phyloP scores from a whole-genome alignment of 208 protist genomes.

The Leishmania mexicana region DNA sequence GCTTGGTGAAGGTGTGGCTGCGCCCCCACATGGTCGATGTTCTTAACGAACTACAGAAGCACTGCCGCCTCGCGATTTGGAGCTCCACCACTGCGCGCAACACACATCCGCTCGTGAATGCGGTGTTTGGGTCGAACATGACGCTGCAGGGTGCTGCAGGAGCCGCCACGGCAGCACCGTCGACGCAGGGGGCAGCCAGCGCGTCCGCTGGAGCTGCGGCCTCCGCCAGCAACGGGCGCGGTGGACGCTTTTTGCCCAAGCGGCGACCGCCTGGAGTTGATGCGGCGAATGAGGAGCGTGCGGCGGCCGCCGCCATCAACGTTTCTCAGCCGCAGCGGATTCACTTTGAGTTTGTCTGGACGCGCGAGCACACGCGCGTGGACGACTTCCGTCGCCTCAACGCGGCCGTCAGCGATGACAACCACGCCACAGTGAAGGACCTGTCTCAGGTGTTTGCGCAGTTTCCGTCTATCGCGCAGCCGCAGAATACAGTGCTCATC shows the following conservation, averaged over 20 bases:
- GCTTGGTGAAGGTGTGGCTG: constrained; percentile 81
- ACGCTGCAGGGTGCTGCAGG: background rate
- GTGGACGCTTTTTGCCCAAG: constrained; percentile 21
- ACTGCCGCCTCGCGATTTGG: constrained; percentile 87
- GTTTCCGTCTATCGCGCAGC: constrained; percentile 65
- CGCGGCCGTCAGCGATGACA: constrained; percentile 57
- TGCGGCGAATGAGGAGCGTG: background rate
- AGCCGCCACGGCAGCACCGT: too few relatives aligned
- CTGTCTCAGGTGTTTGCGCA: constrained; percentile 57
- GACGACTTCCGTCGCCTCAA: constrained; percentile 81
- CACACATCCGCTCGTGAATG: constrained; percentile 77
- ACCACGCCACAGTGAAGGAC: constrained; percentile 87
- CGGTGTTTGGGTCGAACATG: constrained; percentile 51
- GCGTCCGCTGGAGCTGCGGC: background rate
- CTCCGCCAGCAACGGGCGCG: background rate
- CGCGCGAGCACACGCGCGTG: constrained; percentile 79
- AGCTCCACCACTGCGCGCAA: constrained; percentile 88
- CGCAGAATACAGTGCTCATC: constrained; percentile 80
- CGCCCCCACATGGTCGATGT: constrained; percentile 69
- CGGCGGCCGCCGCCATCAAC: background rate
- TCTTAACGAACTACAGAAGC: constrained; percentile 60
- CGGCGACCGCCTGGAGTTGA: background rate
- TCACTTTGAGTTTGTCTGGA: constrained; percentile 85
- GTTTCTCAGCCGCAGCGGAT: constrained; percentile 5
- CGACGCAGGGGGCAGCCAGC: background rate